phyloP scores from a whole-genome alignment of 805 yeast genomes.

The Myxozyma melibiosi region DNA sequence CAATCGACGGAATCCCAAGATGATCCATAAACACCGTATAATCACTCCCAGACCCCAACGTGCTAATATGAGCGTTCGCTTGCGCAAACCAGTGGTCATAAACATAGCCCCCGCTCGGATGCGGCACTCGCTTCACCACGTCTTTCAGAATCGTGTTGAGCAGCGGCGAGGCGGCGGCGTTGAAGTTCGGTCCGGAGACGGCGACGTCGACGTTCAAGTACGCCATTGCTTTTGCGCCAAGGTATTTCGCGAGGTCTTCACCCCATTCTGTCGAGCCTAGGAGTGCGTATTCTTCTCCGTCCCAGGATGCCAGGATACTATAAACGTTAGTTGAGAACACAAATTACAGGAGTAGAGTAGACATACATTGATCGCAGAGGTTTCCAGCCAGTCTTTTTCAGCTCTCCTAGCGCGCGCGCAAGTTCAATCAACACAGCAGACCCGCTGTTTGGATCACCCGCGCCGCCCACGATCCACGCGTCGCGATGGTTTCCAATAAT shows the following conservation, averaged over 20 bases:
- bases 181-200: conserved; percentile 56
- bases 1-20: conserved; percentile 52
- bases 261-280: conserved; percentile 80
- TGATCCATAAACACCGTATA: conserved; percentile 51
- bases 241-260: conserved; percentile 54
- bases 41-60: conserved; percentile 73
- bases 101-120: conserved; percentile 49
- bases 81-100: conserved; percentile 42
- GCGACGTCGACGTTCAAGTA: conserved; percentile 73
- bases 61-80: conserved; percentile 44
- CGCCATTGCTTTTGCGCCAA: conserved; percentile 59
- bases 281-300: conserved; percentile 73
- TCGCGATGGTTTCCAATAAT: conserved; percentile 78
- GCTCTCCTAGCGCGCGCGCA: conserved; percentile 58
- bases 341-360: neutral
- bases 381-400: conserved; percentile 63
- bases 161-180: conserved; percentile 61
- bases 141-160: conserved; percentile 52
- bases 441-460: conserved; percentile 79
- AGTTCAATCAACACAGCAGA: conserved; percentile 66
- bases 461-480: conserved; percentile 79
- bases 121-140: conserved; percentile 49
- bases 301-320: conserved; percentile 69
- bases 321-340: neutral
- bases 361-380: conserved; percentile 63